phyloP scores from a whole-genome alignment of 495 filamentous ascomycete genomes.

The Geopyxis carbonaria region DNA sequence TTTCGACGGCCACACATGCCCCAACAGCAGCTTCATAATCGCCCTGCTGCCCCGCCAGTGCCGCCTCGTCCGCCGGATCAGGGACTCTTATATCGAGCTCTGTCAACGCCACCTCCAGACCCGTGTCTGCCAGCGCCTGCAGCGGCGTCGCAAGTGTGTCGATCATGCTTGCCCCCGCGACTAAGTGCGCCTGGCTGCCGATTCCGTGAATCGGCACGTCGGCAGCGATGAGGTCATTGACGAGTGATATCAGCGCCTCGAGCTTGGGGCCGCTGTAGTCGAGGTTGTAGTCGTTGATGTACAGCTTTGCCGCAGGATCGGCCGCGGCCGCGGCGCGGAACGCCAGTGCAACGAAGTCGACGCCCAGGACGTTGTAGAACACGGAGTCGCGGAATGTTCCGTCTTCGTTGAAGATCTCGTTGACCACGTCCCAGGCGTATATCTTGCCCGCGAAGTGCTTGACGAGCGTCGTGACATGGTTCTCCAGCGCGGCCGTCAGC shows the following conservation, averaged over 20 bases:
- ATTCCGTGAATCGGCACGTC: conserved; percentile 43
- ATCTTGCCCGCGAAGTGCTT: conserved; percentile 45
- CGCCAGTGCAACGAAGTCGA: conserved; percentile 31
- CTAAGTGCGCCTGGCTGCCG: conserved; percentile 42
- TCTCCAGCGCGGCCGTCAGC: conserved; percentile 38
- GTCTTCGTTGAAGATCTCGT: conserved; percentile 35
- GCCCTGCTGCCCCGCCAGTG: conserved; percentile 38
- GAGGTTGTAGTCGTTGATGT: conserved; percentile 57
- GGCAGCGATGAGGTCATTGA: conserved; percentile 30
- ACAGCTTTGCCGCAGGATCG: conserved; percentile 35
- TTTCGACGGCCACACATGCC: conserved; percentile 29
- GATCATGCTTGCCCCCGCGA: conserved; percentile 28
- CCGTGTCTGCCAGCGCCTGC: conserved; percentile 31
- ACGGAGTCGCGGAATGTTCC: conserved; percentile 29
- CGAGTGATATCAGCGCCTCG: conserved; percentile 29
- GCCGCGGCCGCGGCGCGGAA: conserved; percentile 34
- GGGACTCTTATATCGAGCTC: conserved; percentile 42
- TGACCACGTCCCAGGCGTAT: conserved; percentile 40
- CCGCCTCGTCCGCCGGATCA: conserved; percentile 26
- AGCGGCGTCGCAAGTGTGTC: conserved; percentile 10
- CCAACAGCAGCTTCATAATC: conserved; percentile 45
- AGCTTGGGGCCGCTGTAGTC: conserved; percentile 38
- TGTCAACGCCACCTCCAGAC: conserved; percentile 42
- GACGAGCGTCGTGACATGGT: conserved; percentile 41
- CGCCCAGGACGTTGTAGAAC: conserved; percentile 30